Evolutionary conservation across 805 yeast genomes (phyloP).

Genomic region (Yarrowia divulgata): DNA sequence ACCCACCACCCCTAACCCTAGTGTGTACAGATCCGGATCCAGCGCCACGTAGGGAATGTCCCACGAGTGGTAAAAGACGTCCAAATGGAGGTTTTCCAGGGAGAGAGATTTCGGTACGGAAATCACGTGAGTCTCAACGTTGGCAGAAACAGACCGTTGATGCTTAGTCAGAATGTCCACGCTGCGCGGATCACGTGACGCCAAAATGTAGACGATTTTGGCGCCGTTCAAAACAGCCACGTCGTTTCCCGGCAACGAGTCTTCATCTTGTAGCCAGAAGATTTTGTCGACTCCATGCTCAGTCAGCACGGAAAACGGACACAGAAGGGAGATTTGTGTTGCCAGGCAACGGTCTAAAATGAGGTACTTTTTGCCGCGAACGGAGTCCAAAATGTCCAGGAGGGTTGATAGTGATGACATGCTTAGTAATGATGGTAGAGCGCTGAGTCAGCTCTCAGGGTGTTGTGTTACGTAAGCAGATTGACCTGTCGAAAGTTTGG

Average conservation of each 20-base stretch:
- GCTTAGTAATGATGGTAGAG: too few species aligned
- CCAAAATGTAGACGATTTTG: constrained; percentile 12
- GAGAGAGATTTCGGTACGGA: not conserved
- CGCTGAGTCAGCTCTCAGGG: not conserved
- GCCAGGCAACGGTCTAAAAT: constrained; percentile 59
- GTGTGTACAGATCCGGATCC: constrained; percentile 11
- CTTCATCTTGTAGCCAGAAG: constrained; percentile 54
- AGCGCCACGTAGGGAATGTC: constrained; percentile 18
- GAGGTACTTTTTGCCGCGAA: constrained; percentile 47
- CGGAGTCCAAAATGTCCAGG: constrained; percentile 23
- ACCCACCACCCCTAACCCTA: constrained; percentile 2
- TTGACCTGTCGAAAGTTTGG: too few species aligned
- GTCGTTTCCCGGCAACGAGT: constrained; percentile 34
- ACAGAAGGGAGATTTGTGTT: constrained; percentile 59
- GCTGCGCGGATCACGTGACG: constrained; percentile 8
- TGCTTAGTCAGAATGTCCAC: constrained; percentile 8
- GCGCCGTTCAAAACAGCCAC: not conserved
- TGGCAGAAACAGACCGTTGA: not conserved
- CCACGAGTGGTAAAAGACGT: constrained; percentile 24
- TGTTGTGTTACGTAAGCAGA: not conserved
- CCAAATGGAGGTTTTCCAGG: not conserved
- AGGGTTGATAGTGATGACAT: not conserved
- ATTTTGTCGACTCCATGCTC: constrained; percentile 59
- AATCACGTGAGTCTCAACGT: constrained; percentile 27
- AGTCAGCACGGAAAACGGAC: constrained; percentile 63